Percentiles rank a stretch among this genome's conserved stretches.
These are phyloP conservation scores for Pseudogymnoascus sp. DNA, from an alignment of 2,329 filamentous ascomycete species.

Conservation along the genomic window DNA sequence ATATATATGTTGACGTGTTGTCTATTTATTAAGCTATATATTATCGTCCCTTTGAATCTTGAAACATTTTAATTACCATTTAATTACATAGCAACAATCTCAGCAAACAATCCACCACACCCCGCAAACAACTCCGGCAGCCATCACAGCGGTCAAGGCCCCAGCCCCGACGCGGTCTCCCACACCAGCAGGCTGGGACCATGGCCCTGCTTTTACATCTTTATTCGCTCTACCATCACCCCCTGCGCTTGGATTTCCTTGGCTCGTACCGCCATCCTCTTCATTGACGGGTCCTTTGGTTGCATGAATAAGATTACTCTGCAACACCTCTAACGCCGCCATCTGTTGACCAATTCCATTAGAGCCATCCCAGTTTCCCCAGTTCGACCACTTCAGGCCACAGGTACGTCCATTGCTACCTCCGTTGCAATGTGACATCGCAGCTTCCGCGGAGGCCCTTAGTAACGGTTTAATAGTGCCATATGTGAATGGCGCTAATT, in stretches of 20 bases:
- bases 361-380: constrained; percentile 45
- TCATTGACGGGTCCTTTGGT: constrained; percentile 37
- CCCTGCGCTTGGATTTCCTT: constrained; percentile 28
- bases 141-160: constrained; percentile 48
- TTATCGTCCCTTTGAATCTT: no score
- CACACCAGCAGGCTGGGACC: constrained; percentile 26
- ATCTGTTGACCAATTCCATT: constrained; percentile 63
- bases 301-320: constrained; percentile 47
- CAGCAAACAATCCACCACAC: constrained; percentile 42
- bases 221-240: background rate
- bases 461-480: constrained; percentile 45
- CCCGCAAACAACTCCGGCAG: constrained; percentile 47
- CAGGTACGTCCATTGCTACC: constrained; percentile 50
- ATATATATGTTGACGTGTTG: no score
- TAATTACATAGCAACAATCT: no score
- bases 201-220: background rate
- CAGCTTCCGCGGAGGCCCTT: constrained; percentile 46
- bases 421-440: constrained; percentile 48
- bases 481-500: constrained; percentile 53
- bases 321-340: constrained; percentile 56
- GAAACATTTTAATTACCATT: no score
- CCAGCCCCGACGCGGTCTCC: constrained; percentile 62
- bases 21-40: no score
- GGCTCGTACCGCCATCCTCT: constrained; percentile 49
- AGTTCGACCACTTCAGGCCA: constrained; percentile 49